Evolutionary conservation across 331 rosid genomes (phyloP).

Genomic region (Prunus yedoensis): DNA sequence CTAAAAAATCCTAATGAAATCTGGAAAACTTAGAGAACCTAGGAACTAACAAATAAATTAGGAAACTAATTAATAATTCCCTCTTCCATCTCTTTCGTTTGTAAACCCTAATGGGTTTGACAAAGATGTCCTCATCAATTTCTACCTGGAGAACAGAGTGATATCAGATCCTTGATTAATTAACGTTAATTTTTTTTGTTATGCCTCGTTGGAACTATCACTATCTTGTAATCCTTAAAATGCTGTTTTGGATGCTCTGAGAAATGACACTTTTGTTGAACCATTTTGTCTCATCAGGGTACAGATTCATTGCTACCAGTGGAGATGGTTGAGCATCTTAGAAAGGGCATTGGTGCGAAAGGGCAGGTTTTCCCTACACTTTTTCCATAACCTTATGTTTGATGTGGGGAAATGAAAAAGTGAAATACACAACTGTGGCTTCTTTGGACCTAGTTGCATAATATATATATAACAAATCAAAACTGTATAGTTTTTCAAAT

Average conservation of each 20-base stretch:
- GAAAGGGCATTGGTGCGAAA: constrained; percentile 61
- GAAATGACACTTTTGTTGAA: background rate
- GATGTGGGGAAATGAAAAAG: constrained; percentile 12
- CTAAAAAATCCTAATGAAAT: too few species aligned
- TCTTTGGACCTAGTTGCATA: constrained; percentile 22
- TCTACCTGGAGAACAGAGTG: background rate
- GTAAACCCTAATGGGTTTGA: too few species aligned
- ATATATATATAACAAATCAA: background rate
- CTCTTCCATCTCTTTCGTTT: too few species aligned
- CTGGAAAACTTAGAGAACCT: too few species aligned
- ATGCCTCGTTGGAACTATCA: background rate
- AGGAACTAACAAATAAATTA: too few species aligned
- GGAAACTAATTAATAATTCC: too few species aligned
- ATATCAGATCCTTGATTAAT: background rate
- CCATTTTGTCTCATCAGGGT: constrained; percentile 46
- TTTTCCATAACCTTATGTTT: background rate
- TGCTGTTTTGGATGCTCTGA: background rate
- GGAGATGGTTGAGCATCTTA: constrained; percentile 89
- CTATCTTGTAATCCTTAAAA: background rate
- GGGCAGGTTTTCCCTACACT: constrained; percentile 60
- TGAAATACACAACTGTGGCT: constrained; percentile 17
- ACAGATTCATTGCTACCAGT: constrained; percentile 50
- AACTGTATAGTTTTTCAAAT: background rate
- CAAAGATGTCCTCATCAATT: too few species aligned
- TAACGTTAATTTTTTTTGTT: background rate